Conservation (phyloP, 345 rosid species). For the Aurinia saxatilis region DNA sequence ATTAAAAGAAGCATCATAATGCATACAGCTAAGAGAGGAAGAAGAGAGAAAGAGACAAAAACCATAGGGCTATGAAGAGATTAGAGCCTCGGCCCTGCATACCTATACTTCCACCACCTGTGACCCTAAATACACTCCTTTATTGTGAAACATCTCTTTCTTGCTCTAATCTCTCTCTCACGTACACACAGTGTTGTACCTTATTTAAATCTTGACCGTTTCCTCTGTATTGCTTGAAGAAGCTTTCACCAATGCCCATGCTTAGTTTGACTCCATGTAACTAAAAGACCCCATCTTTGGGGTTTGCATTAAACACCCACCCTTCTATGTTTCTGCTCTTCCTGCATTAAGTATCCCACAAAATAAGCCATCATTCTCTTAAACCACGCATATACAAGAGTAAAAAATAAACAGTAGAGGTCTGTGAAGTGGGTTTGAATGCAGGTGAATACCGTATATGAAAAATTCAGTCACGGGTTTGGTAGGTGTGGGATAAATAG, state of each 20-base stretch:
- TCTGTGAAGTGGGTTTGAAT: not conserved
- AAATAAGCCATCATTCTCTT: conserved; percentile 2
- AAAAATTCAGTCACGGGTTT: conserved; percentile 11
- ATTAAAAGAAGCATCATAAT: conserved; percentile 29
- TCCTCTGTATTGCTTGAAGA: conserved; percentile 14
- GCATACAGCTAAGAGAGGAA: conserved; percentile 43
- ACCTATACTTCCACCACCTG: conserved; percentile 33
- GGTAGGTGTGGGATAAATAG: conserved; percentile 22
- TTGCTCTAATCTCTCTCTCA: conserved; percentile 6
- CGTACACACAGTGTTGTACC: conserved; percentile 15
- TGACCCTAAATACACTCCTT: conserved; percentile 32
- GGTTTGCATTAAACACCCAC: conserved; percentile 22
- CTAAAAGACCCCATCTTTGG: conserved; percentile 2
- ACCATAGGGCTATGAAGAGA: conserved; percentile 29
- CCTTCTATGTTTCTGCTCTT: conserved; percentile 1
- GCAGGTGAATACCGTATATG: conserved; percentile 3
- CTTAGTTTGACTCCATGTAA: conserved; percentile 15
- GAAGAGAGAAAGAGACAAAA: conserved; percentile 18
- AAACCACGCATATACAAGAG: not conserved
- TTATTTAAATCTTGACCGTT: conserved; percentile 15
- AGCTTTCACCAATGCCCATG: conserved; percentile 1
- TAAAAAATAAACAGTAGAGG: not conserved
- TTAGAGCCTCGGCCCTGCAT: conserved; percentile 38
- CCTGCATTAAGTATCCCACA: conserved; percentile 23
- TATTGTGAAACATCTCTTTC: conserved; percentile 28